Percentiles rank a stretch among this genome's conserved stretches.
Evolutionary conservation across 345 rosid genomes (phyloP).

Genomic region (Eucalyptus globulus): DNA sequence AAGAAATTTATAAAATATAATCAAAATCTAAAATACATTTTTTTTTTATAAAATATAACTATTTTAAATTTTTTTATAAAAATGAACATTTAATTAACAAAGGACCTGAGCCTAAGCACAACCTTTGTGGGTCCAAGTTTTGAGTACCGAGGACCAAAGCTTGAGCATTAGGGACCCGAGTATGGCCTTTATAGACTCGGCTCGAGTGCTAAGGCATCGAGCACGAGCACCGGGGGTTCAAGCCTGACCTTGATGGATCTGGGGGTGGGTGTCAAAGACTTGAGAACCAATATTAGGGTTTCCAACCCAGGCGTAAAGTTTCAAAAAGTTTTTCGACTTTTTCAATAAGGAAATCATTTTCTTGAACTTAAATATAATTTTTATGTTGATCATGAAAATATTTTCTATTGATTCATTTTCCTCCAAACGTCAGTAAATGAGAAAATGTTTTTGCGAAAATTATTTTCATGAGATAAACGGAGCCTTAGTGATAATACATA

Average conservation of each 20-base stretch:
- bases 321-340: not conserved
- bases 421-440: not conserved
- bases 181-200: not conserved
- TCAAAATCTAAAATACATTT: too few relatives aligned
- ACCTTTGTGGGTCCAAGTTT: not conserved
- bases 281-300: not conserved
- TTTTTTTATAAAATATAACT: too few relatives aligned
- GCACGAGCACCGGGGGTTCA: not conserved
- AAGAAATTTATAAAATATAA: too few relatives aligned
- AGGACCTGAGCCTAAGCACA: not conserved
- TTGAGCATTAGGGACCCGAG: not conserved
- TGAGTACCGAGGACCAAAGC: not conserved
- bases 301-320: not conserved
- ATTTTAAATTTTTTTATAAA: too few relatives aligned
- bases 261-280: not conserved
- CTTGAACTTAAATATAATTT: not conserved
- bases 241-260: not conserved
- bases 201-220: not conserved
- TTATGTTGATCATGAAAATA: not conserved
- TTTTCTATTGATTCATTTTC: not conserved
- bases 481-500: not conserved
- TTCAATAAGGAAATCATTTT: not conserved
- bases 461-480: not conserved
- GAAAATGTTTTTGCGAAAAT: not conserved
- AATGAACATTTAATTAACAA: not conserved